Evolutionary conservation across 768 basidiomycete genomes (phyloP), one percentile per base, ranked within the genome.

Genomic region (Botryobasidium botryosum): DNA sequence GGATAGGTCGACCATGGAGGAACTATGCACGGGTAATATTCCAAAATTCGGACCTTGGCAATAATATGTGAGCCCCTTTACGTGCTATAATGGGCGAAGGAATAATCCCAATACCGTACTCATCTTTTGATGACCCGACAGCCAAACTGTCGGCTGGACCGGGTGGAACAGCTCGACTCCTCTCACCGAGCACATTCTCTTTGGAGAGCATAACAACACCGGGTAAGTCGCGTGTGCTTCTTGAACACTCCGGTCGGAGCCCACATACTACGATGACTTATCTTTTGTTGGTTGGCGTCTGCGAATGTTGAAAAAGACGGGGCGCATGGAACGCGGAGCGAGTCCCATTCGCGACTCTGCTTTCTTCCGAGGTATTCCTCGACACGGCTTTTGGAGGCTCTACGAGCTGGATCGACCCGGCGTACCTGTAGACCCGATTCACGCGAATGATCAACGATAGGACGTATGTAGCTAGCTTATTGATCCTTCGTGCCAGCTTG

Each of bases 181-280:
- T 17, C 52, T 55, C 35, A 60, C 59, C 5, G 59, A 57, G 45
- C 48, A 59, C 40, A 55, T 59, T 31, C 52, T 54, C 4, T 59
- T 57, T 49, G 59, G 56, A 23, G 57, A 60, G 50, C 70, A 52
- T 51, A 53, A 47, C 29, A 59, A 57, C 46, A 53, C 57, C 10
- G 59, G 59, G 25, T 46, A 46, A 1, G 56, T 54, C 18, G 43
- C n/a, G n/a, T n/a, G n/a, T n/a, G n/a, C n/a, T n/a, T n/a, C n/a
- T n/a, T n/a, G n/a, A 10, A 2, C 26, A 3, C 15, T 26, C 3
- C 18, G 3, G 18, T 45, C 17, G 13, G 12, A 7, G 37, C 43
- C 3, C 18, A 43, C 25, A 5, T 17, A 27, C 38, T n/a, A n/a
- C n/a, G n/a, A n/a, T n/a, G n/a, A n/a, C n/a, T n/a, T n/a, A n/a